Base-by-base conservation (phyloP, 805 yeast genomes). In the Komagataella kurtzmanii region DNA sequence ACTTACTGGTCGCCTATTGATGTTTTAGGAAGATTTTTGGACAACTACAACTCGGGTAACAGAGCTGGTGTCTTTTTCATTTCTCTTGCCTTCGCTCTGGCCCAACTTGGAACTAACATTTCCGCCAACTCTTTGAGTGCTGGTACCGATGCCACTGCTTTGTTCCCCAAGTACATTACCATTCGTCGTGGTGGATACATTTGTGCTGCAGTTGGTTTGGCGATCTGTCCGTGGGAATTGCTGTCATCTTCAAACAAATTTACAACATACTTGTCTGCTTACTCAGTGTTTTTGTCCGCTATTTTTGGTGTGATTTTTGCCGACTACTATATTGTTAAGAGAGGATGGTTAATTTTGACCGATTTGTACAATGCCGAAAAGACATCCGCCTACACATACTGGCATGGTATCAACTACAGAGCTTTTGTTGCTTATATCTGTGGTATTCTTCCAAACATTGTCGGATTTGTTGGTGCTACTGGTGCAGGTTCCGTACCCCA, bases 1-100 rank as follows among this genome's bases (percentile, higher is more conserved):
- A 76, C 87, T 36, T 77, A 76, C 62, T 88, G 97, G 97, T 77
- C 84, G 51, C 97, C 97, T 6, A 68, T 88, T 53, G 95, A 85
- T 57, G 86, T 86, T 3, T 70, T 88, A 57, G 74, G 74, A 14
- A 69, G 76, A 49, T 86, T 84, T 60, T 75, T 88, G 57, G 78
- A 78, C 49, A 62, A 71, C 52, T 70, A 67, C 56, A 63, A 77
- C 3, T 52, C 74, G 1, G 84, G 90, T 24, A 78, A 82, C 54
- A 73, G 95, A 56, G 89, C 83, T 17, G 95, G 95, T 57, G 93
- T 83, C 7, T 87, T 87, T 63, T 72, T 88, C 53, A 80, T 86
- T 57, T 71, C 88, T 2, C 69, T 77, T 50, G 85, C 83, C 0
- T 84, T 88, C 64, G 81, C 85, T 12, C 65, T 85, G 53, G 89